These are phyloP conservation scores for Pyrrhoderma lamaoense DNA, from an alignment of 1,284 basidiomycete species.

Conservation along the genomic window DNA sequence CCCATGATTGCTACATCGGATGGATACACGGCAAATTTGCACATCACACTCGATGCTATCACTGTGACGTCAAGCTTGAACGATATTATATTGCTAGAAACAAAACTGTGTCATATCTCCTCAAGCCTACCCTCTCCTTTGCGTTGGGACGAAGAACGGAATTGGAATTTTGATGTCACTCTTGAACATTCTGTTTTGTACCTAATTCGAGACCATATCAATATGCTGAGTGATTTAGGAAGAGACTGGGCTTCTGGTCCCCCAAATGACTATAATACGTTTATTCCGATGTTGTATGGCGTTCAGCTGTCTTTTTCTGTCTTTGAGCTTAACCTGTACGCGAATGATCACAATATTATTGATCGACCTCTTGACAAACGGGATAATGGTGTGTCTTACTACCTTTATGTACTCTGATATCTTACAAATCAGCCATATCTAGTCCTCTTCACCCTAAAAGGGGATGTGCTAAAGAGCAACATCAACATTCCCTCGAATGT, in stretches of 20 bases:
- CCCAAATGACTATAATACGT: slow-evolving; percentile 69
- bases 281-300: slow-evolving; percentile 74
- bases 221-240: slow-evolving; percentile 83
- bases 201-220: slow-evolving; percentile 84
- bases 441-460: slow-evolving; percentile 72
- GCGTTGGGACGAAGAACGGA: slow-evolving; percentile 62
- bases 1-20: slow-evolving; percentile 67
- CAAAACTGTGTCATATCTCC: slow-evolving; percentile 53
- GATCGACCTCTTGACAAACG: slow-evolving; percentile 74
- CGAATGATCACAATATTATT: slow-evolving; percentile 94
- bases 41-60: slow-evolving; percentile 79
- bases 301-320: slow-evolving; percentile 67
- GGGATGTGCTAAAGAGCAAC: slow-evolving; percentile 45
- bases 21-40: slow-evolving; percentile 74
- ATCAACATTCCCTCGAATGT: slow-evolving; percentile 60
- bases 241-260: slow-evolving; percentile 86
- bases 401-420: neutral
- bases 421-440: slow-evolving; percentile 9
- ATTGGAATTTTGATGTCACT: slow-evolving; percentile 69
- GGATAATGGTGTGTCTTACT: slow-evolving; percentile 59
- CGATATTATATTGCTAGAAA: slow-evolving; percentile 67
- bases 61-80: slow-evolving; percentile 79
- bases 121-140: slow-evolving; percentile 50
- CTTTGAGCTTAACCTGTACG: slow-evolving; percentile 74
- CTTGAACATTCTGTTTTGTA: slow-evolving; percentile 68